A percentile compares a stretch with the other conserved stretches of the same genome.
Evolutionary conservation across 768 basidiomycete genomes (phyloP).

Genomic region (Daedaleopsis sinensis): DNA sequence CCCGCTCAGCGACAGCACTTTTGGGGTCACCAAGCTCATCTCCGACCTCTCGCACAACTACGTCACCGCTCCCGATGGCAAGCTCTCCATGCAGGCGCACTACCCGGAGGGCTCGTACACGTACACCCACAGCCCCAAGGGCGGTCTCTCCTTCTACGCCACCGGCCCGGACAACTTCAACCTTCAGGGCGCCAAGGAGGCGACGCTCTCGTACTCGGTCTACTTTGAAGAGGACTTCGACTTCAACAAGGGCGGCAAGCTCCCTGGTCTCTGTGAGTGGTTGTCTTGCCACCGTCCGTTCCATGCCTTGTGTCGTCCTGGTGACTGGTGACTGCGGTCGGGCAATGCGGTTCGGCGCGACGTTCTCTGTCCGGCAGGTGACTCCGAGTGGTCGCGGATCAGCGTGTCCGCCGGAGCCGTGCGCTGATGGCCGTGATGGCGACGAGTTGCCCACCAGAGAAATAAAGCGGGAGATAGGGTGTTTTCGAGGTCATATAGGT

Average conservation of each 20-base stretch:
- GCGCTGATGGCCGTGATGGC: no score
- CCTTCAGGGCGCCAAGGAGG: constrained; percentile 64
- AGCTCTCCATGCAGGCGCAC: constrained; percentile 28
- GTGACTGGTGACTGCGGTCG: no score
- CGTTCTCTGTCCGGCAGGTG: no score
- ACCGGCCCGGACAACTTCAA: constrained; percentile 55
- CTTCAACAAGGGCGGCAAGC: constrained; percentile 72
- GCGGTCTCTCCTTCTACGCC: constrained; percentile 75
- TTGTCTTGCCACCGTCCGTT: not conserved
- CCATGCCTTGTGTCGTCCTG: no score
- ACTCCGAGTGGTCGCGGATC: no score
- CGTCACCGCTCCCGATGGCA: constrained; percentile 29
- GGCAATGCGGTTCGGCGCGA: no score
- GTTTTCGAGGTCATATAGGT: no score
- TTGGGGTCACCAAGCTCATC: constrained; percentile 28
- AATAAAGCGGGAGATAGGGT: no score
- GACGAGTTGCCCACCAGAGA: no score
- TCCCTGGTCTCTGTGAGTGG: constrained; percentile 68
- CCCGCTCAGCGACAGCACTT: constrained; percentile 30
- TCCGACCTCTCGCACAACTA: constrained; percentile 27
- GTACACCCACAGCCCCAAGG: constrained; percentile 46
- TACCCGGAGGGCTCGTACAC: constrained; percentile 55
- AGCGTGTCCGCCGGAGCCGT: no score
- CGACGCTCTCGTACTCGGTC: constrained; percentile 63
- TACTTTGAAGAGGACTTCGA: constrained; percentile 64